phyloP scores from a whole-genome alignment of 345 rosid genomes.

The Arabidopsis suecica region DNA sequence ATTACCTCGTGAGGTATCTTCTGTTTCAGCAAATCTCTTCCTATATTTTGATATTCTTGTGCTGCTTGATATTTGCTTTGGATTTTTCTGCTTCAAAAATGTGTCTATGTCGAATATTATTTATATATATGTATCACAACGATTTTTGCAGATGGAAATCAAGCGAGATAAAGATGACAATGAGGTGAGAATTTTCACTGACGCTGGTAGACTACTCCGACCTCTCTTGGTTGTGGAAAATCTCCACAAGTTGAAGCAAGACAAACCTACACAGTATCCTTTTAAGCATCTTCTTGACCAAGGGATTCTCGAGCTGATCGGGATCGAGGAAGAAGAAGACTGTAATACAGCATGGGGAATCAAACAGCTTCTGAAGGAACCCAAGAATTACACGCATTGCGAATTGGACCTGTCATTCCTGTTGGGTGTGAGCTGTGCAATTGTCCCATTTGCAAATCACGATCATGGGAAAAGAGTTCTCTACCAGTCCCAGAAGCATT shows the following conservation, averaged over 20 bases:
- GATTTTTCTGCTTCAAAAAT: slow-evolving; percentile 4
- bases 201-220: slow-evolving; percentile 88
- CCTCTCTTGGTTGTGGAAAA: slow-evolving; percentile 87
- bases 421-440: slow-evolving; percentile 84
- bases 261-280: slow-evolving; percentile 54
- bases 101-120: slow-evolving; percentile 1
- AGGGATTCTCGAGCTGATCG: slow-evolving; percentile 78
- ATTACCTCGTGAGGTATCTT: slow-evolving; percentile 69
- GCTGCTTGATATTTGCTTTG: slow-evolving; percentile 24
- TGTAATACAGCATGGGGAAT: slow-evolving; percentile 75
- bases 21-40: slow-evolving; percentile 12
- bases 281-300: slow-evolving; percentile 67
- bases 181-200: slow-evolving; percentile 82
- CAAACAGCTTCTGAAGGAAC: slow-evolving; percentile 56
- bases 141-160: slow-evolving; percentile 71
- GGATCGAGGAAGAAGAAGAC: slow-evolving; percentile 95
- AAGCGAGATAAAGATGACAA: slow-evolving; percentile 68
- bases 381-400: slow-evolving; percentile 66
- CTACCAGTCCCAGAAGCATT: slow-evolving; percentile 89
- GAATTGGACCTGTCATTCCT: slow-evolving; percentile 86
- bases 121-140: slow-evolving; percentile 2
- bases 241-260: slow-evolving; percentile 53
- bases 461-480: slow-evolving; percentile 92
- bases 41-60: slow-evolving; percentile 15
- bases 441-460: slow-evolving; percentile 88